Base-by-base conservation (phyloP, 176 grass and related monocot genomes). In the sorghum (Sorghum bicolor) region DNA sequence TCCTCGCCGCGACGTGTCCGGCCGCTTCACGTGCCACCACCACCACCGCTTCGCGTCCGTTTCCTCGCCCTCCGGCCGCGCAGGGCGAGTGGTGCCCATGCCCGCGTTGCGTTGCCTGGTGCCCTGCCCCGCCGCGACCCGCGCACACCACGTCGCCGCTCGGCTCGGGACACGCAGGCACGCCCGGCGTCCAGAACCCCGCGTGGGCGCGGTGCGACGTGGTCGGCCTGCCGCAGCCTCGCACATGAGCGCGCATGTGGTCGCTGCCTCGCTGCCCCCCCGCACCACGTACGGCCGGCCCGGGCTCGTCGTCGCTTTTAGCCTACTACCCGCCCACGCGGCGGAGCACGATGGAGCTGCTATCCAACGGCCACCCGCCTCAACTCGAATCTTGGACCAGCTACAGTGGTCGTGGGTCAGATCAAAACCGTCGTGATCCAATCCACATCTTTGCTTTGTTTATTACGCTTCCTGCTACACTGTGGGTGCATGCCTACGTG, bases 211-310 rank as follows among this genome's bases (percentile, higher is more conserved):
- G 48, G 48, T n/a, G 48, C 48, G 48, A 20, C 48, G 48, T 53
- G 48, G 48, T 53, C 17, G 17, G 48, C 5, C 48, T 53, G 48
- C 48, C 2, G n/a, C 15, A 7, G 17, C 48, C 50, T 3, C 64
- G 79, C 86, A 83, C 86, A 88, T 31, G 77, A 33, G 17, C 37
- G 22, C 33, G 38, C 80, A 83, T 88, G 80, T 88, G 86, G 7
- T 17, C 52, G 50, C 73, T 5, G 55, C 45, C n/a, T n/a, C n/a
- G n/a, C n/a, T n/a, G n/a, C n/a, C n/a, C 24, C 3, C 57, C 75
- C 40, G 53, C 38, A 20, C 22, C 84, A 66, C 84, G 77, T 65
- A 74, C 25, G 40, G 70, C 41, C n/a, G 6, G 14, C 0, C 7
- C n/a, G n/a, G n/a, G n/a, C 64, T 15, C 20, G 3, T 30, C 41